phyloP scores from a whole-genome alignment of 495 filamentous ascomycete species.

The Neurospora terricola region DNA sequence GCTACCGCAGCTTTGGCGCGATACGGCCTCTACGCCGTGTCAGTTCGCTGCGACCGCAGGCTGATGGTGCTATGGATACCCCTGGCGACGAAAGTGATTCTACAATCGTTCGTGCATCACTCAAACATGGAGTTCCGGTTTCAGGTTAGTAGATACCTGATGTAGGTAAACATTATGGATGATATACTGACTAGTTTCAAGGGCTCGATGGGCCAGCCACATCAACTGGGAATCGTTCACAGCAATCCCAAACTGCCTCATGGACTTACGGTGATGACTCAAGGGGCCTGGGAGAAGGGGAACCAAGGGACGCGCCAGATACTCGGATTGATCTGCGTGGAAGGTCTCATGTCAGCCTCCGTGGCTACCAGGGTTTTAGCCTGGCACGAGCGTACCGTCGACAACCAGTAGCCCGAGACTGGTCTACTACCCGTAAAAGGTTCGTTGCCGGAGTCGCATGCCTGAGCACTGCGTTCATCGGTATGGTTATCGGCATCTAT shows the following conservation, averaged over 20 bases:
- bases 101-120: not conserved
- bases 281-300: not conserved
- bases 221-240: not conserved
- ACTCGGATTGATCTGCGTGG: conserved; percentile 26
- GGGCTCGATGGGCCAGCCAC: not conserved
- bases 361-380: conserved; percentile 39
- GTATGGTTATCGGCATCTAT: conserved; percentile 62
- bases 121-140: not conserved
- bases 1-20: conserved; percentile 4
- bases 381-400: conserved; percentile 41
- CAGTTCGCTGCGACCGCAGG: conserved; percentile 4
- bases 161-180: not conserved
- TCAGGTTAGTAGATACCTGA: not conserved
- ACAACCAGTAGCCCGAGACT: conserved; percentile 53
- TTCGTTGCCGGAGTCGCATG: conserved; percentile 60
- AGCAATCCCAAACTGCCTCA: not conserved
- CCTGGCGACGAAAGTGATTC: not conserved
- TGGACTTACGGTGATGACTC: not conserved
- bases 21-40: conserved; percentile 3
- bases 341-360: conserved; percentile 31
- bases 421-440: conserved; percentile 53
- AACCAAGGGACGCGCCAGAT: not conserved
- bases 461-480: conserved; percentile 56
- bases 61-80: conserved; percentile 3
- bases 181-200: not conserved